Conservation (phyloP, 495 filamentous ascomycete species). For the Ramalina intermedia region DNA sequence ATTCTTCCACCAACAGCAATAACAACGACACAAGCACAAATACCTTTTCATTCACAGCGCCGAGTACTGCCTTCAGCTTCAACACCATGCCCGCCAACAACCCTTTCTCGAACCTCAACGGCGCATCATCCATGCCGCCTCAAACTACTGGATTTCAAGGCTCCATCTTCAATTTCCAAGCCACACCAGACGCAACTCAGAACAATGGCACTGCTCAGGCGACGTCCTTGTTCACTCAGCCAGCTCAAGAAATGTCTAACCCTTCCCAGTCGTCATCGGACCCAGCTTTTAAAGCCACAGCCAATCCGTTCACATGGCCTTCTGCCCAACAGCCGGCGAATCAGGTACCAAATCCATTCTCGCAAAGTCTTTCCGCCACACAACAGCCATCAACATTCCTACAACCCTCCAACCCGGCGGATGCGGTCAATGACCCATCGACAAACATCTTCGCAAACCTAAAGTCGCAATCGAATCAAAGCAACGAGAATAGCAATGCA, state of each 20-base stretch:
- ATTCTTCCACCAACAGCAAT: not conserved
- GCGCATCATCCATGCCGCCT: conserved; percentile 12
- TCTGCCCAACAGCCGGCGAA: not conserved
- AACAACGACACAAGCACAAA: conserved; percentile 4
- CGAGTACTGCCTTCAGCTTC: conserved; percentile 19
- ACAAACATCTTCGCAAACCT: conserved; percentile 21
- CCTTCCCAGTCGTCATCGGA: conserved; percentile 11
- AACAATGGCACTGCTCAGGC: not conserved
- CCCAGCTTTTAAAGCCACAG: conserved; percentile 6
- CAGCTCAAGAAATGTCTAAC: conserved; percentile 15
- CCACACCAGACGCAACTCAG: not conserved
- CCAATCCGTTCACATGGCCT: not conserved
- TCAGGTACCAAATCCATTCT: conserved; percentile 1
- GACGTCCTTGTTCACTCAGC: conserved; percentile 9
- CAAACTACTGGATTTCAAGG: conserved; percentile 17
- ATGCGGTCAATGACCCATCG: conserved; percentile 16
- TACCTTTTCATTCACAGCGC: conserved; percentile 1
- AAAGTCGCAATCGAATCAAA: conserved; percentile 8
- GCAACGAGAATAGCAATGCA: conserved; percentile 9
- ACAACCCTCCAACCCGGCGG: conserved; percentile 15
- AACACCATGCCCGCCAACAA: conserved; percentile 22
- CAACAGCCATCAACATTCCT: conserved; percentile 6
- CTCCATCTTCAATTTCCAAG: conserved; percentile 23
- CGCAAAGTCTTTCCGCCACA: not conserved
- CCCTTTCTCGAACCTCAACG: conserved; percentile 24